These are phyloP conservation scores for Hyphodiscus sp. DNA, from an alignment of 2,329 filamentous ascomycete species.

Conservation along the genomic window DNA sequence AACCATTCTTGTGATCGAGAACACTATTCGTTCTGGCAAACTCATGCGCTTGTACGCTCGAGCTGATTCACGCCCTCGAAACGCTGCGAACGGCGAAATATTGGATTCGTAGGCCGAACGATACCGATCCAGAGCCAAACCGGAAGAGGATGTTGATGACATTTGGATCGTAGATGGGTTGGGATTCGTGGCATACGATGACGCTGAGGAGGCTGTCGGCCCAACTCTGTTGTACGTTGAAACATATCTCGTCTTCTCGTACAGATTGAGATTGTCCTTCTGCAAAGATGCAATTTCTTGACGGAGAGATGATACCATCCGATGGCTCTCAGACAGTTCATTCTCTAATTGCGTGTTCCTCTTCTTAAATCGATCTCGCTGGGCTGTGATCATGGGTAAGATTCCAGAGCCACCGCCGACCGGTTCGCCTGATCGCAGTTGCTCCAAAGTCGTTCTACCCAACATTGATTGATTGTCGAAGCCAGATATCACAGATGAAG, in stretches of 20 bases:
- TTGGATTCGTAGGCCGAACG: slow-evolving; percentile 90
- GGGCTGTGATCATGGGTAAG: slow-evolving; percentile 95
- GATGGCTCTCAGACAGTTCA: slow-evolving; percentile 79
- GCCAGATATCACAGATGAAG: slow-evolving; percentile 97
- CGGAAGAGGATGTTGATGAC: slow-evolving; percentile 52
- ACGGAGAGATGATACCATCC: slow-evolving; percentile 74
- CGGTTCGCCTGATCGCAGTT: slow-evolving; percentile 53
- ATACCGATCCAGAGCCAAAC: slow-evolving; percentile 74
- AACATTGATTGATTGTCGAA: slow-evolving; percentile 59
- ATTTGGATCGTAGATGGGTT: slow-evolving; percentile 67
- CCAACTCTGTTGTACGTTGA: slow-evolving; percentile 80
- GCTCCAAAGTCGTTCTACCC: slow-evolving; percentile 44
- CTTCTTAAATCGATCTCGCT: slow-evolving; percentile 97
- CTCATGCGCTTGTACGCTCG: slow-evolving; percentile 91
- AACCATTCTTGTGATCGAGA: slow-evolving; percentile 85
- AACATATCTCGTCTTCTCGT: slow-evolving; percentile 96
- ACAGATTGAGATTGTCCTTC: slow-evolving; percentile 91
- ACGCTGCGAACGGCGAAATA: slow-evolving; percentile 91
- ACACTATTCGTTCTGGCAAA: slow-evolving; percentile 81
- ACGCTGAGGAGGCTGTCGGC: slow-evolving; percentile 52
- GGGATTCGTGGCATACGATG: slow-evolving; percentile 63
- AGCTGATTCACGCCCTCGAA: slow-evolving; percentile 86
- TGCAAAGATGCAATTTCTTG: slow-evolving; percentile 89
- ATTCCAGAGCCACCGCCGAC: slow-evolving; percentile 78
- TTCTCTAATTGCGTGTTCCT: slow-evolving; percentile 86